Percentiles rank a stretch among this genome's conserved stretches.
Conservation (phyloP, 805 yeast species). For the Candida xiaguanensis region DNA sequence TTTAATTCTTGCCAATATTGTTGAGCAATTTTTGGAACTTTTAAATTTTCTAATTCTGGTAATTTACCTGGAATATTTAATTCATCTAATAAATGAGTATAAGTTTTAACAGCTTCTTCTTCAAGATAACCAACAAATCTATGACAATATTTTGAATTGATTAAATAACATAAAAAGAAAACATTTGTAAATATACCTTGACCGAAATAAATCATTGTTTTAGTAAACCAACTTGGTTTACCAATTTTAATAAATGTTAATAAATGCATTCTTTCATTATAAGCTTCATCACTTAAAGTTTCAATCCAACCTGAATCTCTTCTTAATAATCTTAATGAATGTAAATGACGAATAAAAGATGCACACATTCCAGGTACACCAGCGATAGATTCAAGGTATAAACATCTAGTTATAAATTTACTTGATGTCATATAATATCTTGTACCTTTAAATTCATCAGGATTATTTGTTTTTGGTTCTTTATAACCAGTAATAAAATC, state of each 20-base stretch:
- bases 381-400: conserved; percentile 68
- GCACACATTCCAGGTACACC: conserved; percentile 83
- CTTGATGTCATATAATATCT: conserved; percentile 53
- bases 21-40: conserved; percentile 58
- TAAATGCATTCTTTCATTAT: conserved; percentile 75
- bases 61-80: conserved; percentile 50
- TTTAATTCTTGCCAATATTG: conserved; percentile 58
- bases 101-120: conserved; percentile 73
- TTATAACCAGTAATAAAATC: conserved; percentile 64
- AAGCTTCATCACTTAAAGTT: conserved; percentile 70
- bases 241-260: conserved; percentile 65
- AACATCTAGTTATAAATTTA: conserved; percentile 60
- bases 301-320: conserved; percentile 76
- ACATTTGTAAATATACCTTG: conserved; percentile 70
- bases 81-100: conserved; percentile 52
- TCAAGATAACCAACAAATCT: conserved; percentile 75
- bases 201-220: conserved; percentile 52
- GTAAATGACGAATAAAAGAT: conserved; percentile 66
- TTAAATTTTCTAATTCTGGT: conserved; percentile 42
- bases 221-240: conserved; percentile 57
- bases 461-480: conserved; percentile 43
- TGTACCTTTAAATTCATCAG: conserved; percentile 31
- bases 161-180: conserved; percentile 57
- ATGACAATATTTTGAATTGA: conserved; percentile 63
- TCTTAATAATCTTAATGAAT: conserved; percentile 55